Evolutionary conservation across 1,139 yeast genomes (phyloP), one percentile per base, ranked within the genome.

Genomic region (Scheffersomyces illinoinensis): DNA sequence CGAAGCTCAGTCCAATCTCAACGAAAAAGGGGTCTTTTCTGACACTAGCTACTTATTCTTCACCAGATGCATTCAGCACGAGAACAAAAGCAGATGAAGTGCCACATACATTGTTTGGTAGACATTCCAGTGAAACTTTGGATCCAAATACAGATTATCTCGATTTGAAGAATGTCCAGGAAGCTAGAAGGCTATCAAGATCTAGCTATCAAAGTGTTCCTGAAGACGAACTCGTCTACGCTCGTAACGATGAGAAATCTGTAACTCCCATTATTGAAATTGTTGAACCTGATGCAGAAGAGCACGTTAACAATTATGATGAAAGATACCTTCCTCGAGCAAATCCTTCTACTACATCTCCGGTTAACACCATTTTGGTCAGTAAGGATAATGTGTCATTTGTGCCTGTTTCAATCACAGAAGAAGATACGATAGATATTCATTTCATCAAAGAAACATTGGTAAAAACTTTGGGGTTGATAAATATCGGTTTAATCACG

Each of bases 321-420:
- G 72, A 69, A 3, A 68, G 65, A 49, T 79, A 69, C 62, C 59
- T 77, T 12, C 84, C 85, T 0, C 67, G 65, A 58, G 54, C 64
- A 39, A 23, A 57, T 59, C 14, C 51, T 21, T 21, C 24, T 21
- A 48, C 21, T 20, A n/a, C 7, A 17, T 63, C 50, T 6, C 43
- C 17, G 43, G 53, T 56, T 3, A 57, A 23, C n/a, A 56, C 59
- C 61, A 72, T 90, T 12, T 72, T 91, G 58, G 84, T 85, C 0
- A 89, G 96, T 0, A 75, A 75, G 46, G 93, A 92, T 68, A 87
- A 88, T 64, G 65, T 66, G 18, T 72, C 70, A 20, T 92, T 85
- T 69, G 72, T 74, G 3, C 84, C 90, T 0, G 70, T 90, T 1
- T 54, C 69, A 73, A 50, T 81, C 68, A 58, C 61, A 1, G 63